phyloP scores from a whole-genome alignment of 1,284 basidiomycete genomes.

The Ustilago sp. region DNA sequence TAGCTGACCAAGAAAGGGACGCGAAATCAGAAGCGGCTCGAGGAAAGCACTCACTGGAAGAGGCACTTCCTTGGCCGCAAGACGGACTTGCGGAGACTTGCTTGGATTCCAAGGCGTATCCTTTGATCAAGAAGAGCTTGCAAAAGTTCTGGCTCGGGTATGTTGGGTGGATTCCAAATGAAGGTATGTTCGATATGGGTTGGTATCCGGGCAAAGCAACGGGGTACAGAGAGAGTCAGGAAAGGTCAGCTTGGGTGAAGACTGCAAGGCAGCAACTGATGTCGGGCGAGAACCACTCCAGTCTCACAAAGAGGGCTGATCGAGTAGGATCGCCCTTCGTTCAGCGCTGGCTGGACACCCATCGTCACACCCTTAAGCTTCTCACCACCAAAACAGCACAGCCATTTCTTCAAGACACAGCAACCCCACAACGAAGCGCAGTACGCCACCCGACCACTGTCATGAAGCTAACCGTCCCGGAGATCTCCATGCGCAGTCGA shows the following conservation, averaged over 20 bases:
- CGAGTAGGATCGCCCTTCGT: conserved; percentile 44
- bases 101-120: conserved; percentile 20
- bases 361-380: background rate
- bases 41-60: too few species aligned
- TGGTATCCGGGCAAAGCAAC: conserved; percentile 48
- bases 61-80: conserved; percentile 29
- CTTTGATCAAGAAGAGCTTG: conserved; percentile 20
- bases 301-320: background rate
- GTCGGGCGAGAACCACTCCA: background rate
- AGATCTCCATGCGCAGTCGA: conserved; percentile 28
- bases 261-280: conserved; percentile 6
- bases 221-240: conserved; percentile 23
- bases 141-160: conserved; percentile 29
- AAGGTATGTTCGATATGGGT: conserved; percentile 36
- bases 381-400: conserved; percentile 15
- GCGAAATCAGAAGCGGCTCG: conserved; percentile 4
- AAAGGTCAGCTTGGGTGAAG: conserved; percentile 23
- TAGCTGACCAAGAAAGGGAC: conserved; percentile 7
- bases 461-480: conserved; percentile 33
- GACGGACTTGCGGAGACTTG: conserved; percentile 27
- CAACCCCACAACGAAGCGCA: conserved; percentile 15
- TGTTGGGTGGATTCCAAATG: conserved; percentile 29
- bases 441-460: conserved; percentile 36
- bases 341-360: conserved; percentile 29
- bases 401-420: conserved; percentile 18